These are phyloP conservation scores for Pseudonectria foliicola DNA, from an alignment of 2,329 filamentous ascomycete species.

Conservation along the genomic window DNA sequence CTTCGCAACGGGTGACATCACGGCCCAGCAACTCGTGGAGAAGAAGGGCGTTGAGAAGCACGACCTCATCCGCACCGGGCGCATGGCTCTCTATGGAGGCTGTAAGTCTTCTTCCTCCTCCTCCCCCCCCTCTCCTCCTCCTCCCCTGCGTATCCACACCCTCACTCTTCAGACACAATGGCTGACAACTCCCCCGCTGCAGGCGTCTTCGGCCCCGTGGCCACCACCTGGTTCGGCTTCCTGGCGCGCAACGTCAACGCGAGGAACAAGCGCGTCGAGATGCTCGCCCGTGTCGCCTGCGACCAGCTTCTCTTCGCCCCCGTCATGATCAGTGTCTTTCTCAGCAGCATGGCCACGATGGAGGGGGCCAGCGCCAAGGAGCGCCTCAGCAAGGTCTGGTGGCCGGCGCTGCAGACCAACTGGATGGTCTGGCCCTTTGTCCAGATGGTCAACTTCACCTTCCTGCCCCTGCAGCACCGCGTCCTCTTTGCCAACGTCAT, in stretches of 20 bases:
- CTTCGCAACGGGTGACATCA: conserved; percentile 84
- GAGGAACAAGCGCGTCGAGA: conserved; percentile 59
- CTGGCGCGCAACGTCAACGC: conserved; percentile 64
- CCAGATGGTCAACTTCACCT: conserved; percentile 80
- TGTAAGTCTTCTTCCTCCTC: conserved; percentile 39
- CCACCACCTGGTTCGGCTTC: conserved; percentile 79
- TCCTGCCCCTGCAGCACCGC: conserved; percentile 75
- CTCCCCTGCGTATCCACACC: no score
- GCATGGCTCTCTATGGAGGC: conserved; percentile 77
- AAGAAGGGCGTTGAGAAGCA: conserved; percentile 71
- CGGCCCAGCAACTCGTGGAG: conserved; percentile 88
- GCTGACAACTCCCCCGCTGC: conserved; percentile 6
- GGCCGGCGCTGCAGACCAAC: conserved; percentile 69
- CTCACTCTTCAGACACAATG: no score
- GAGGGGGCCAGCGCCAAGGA: conserved; percentile 57
- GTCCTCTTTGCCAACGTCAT: conserved; percentile 83
- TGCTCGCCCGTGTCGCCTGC: conserved; percentile 66
- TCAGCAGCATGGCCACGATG: conserved; percentile 76
- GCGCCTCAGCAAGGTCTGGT: conserved; percentile 67
- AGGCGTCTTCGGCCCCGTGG: conserved; percentile 81
- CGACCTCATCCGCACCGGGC: conserved; percentile 61
- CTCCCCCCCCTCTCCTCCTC: neutral
- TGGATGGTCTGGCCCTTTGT: conserved; percentile 84
- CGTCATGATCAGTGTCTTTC: conserved; percentile 73
- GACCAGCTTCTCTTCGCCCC: conserved; percentile 83